Conservation (phyloP, 2,329 filamentous ascomycete species). For the Ustulina deusta region DNA sequence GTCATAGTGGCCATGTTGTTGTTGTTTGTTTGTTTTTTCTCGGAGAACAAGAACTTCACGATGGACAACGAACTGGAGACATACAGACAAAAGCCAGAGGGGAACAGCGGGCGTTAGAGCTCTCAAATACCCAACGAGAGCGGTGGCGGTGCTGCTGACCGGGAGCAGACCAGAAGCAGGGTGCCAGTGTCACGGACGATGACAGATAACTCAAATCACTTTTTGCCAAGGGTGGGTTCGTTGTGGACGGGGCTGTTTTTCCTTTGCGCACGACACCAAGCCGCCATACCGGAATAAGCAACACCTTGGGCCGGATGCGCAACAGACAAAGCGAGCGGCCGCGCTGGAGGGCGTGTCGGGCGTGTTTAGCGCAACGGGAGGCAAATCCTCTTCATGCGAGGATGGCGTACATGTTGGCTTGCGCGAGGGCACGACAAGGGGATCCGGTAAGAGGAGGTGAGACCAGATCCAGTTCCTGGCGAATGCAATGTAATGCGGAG, state of each 20-base stretch:
- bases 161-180: conserved; percentile 29
- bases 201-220: conserved; percentile 45
- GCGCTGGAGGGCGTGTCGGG: neutral
- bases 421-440: conserved; percentile 23
- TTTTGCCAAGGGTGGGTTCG: conserved; percentile 34
- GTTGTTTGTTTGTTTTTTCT: conserved; percentile 6
- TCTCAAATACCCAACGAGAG: conserved; percentile 37
- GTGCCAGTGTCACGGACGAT: conserved; percentile 40
- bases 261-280: conserved; percentile 23
- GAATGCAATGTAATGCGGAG: conserved; percentile 23
- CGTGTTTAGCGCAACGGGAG: conserved; percentile 9
- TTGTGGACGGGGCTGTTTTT: conserved; percentile 29
- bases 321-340: conserved; percentile 25
- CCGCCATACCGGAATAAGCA: conserved; percentile 35
- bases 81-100: conserved; percentile 26
- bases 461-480: conserved; percentile 34
- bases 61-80: conserved; percentile 31
- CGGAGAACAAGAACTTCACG: conserved; percentile 23
- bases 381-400: conserved; percentile 37
- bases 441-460: conserved; percentile 22
- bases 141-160: conserved; percentile 42
- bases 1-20: conserved; percentile 46
- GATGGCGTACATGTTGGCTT: conserved; percentile 35
- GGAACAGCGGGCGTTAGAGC: conserved; percentile 34
- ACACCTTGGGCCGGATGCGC: conserved; percentile 7